phyloP scores from a whole-genome alignment of 2,329 filamentous ascomycete genomes.

The Talaromyces sp. region DNA sequence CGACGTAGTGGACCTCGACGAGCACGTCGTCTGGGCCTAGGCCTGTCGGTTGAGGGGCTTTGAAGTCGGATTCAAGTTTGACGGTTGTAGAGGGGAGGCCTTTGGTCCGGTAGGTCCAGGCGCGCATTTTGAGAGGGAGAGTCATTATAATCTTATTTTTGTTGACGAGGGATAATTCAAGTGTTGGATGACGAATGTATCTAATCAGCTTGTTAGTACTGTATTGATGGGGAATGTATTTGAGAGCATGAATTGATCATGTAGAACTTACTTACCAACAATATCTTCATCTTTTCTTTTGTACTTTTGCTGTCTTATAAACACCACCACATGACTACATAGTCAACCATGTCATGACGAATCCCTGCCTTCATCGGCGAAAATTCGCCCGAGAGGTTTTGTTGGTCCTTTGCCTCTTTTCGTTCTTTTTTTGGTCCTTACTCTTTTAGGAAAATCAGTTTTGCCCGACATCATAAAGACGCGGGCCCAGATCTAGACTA shows the following conservation, averaged over 20 bases:
- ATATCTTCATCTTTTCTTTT: no score
- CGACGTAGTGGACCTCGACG: not conserved
- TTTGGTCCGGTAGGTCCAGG: not conserved
- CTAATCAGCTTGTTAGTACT: not conserved
- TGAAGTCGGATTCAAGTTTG: not conserved
- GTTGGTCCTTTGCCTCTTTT: not conserved
- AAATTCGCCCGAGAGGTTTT: not conserved
- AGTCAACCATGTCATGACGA: not conserved
- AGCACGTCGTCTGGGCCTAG: slow-evolving; percentile 1
- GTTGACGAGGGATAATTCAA: not conserved
- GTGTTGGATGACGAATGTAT: not conserved
- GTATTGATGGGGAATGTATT: not conserved
- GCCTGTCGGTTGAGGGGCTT: not conserved
- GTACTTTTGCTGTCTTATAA: not conserved
- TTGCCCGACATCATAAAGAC: not conserved
- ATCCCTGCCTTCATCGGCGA: not conserved
- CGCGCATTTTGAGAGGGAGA: slow-evolving; percentile 1
- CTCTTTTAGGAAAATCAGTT: not conserved
- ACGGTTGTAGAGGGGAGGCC: slow-evolving; percentile 2
- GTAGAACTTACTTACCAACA: not conserved
- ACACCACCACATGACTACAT: not conserved
- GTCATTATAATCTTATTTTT: not conserved
- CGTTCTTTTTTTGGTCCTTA: no score
- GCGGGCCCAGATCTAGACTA: no score
- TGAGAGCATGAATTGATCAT: not conserved